These are phyloP conservation scores for Apiosordaria backusii DNA, from an alignment of 495 filamentous ascomycete species.

Conservation along the genomic window DNA sequence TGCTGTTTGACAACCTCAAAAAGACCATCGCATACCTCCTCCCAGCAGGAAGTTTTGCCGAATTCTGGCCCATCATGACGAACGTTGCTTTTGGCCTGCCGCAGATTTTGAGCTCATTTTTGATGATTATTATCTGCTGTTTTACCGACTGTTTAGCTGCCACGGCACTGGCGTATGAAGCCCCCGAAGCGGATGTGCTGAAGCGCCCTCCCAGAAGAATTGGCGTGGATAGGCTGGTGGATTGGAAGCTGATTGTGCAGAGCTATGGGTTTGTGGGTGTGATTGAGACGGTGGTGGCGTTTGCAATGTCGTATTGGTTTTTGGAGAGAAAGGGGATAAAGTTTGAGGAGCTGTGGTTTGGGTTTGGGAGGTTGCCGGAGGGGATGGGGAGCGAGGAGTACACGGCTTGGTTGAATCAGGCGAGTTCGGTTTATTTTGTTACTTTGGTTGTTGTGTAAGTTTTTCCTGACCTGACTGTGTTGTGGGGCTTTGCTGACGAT, in stretches of 20 bases:
- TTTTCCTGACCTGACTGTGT: neutral
- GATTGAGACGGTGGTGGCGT: constrained; percentile 55
- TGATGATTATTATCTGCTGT: constrained; percentile 69
- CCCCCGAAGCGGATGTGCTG: constrained; percentile 66
- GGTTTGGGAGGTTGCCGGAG: constrained; percentile 50
- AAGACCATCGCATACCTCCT: constrained; percentile 71
- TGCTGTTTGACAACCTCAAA: constrained; percentile 70
- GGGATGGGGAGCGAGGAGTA: constrained; percentile 47
- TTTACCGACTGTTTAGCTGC: constrained; percentile 67
- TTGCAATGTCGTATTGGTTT: constrained; percentile 67
- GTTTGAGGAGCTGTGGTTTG: constrained; percentile 56
- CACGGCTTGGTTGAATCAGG: constrained; percentile 50
- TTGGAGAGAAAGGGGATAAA: constrained; percentile 55
- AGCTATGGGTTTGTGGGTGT: constrained; percentile 63
- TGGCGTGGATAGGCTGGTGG: constrained; percentile 60
- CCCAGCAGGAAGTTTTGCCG: constrained; percentile 62
- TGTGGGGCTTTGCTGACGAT: neutral
- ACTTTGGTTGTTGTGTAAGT: constrained; percentile 65
- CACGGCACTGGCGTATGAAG: constrained; percentile 65
- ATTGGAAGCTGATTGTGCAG: constrained; percentile 60
- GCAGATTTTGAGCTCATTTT: constrained; percentile 61
- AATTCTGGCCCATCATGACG: constrained; percentile 69
- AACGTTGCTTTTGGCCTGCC: constrained; percentile 67
- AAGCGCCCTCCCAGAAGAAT: constrained; percentile 56
- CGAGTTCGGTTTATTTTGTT: constrained; percentile 67